phyloP scores from a whole-genome alignment of 2,329 filamentous ascomycete genomes.

The Pezicula carpinea region DNA sequence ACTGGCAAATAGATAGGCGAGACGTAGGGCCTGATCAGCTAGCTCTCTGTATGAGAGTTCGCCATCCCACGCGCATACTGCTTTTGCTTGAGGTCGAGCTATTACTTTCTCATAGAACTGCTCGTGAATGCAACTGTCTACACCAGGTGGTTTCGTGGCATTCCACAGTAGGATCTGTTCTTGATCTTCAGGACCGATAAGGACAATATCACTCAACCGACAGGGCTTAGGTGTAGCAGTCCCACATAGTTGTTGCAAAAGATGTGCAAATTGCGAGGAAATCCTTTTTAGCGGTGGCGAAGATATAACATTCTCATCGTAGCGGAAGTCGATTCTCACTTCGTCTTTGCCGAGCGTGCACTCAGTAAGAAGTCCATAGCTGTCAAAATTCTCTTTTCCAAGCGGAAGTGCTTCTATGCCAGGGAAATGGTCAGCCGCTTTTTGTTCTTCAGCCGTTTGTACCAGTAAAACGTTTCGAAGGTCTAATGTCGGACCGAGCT shows the following conservation, averaged over 20 bases:
- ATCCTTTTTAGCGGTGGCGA: not conserved
- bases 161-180: slow-evolving; percentile 1
- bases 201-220: slow-evolving; percentile 1
- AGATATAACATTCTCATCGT: not conserved
- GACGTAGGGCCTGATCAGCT: slow-evolving; percentile 1
- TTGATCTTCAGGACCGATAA: not conserved
- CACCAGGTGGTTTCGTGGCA: not conserved
- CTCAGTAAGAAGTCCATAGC: slow-evolving; percentile 3
- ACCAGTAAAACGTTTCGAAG: slow-evolving; percentile 2
- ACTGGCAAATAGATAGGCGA: slow-evolving; percentile 5
- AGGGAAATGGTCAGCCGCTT: not conserved
- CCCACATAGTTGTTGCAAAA: slow-evolving; percentile 1
- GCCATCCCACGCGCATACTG: slow-evolving; percentile 9
- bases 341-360: not conserved
- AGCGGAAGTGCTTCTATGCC: slow-evolving; percentile 1
- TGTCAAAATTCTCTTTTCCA: slow-evolving; percentile 2
- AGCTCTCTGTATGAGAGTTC: slow-evolving; percentile 10
- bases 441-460: slow-evolving; percentile 1
- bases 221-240: not conserved
- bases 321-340: slow-evolving; percentile 1
- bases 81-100: slow-evolving; percentile 4
- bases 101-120: slow-evolving; percentile 3
- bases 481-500: slow-evolving; percentile 1
- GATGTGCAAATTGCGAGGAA: slow-evolving; percentile 1
- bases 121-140: slow-evolving; percentile 7